Evolutionary conservation across 2,329 filamentous ascomycete genomes (phyloP).

Genomic region (Pseudogymnoascus verrucosus): DNA sequence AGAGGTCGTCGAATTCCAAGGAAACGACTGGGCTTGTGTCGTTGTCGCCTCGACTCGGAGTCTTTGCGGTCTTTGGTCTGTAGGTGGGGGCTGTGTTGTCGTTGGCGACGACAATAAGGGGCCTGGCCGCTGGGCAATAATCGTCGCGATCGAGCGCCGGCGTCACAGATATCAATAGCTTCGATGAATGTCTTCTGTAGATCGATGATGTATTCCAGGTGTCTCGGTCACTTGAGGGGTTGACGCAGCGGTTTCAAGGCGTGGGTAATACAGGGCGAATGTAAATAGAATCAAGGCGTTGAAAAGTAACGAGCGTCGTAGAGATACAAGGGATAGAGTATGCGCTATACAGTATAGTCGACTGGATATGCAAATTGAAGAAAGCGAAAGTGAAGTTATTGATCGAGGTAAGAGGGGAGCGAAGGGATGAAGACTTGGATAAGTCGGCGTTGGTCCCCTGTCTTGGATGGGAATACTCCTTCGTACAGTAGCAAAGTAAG

Average conservation of each 20-base stretch:
- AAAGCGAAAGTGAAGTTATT: background rate
- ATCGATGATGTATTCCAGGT: constrained; percentile 1
- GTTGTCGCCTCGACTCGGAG: background rate
- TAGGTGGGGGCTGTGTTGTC: background rate
- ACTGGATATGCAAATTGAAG: background rate
- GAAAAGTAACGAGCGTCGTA: constrained; percentile 1
- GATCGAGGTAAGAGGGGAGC: background rate
- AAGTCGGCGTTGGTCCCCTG: background rate
- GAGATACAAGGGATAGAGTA: background rate
- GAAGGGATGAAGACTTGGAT: background rate
- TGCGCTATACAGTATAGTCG: background rate
- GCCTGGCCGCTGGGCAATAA: background rate
- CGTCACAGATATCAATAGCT: background rate
- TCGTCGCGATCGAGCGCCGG: background rate
- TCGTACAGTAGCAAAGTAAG: background rate
- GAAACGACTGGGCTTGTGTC: background rate
- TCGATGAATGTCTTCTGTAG: background rate
- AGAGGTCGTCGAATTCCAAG: background rate
- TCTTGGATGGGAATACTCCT: background rate
- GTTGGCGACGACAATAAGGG: background rate
- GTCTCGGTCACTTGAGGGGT: constrained; percentile 2
- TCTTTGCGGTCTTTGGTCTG: background rate
- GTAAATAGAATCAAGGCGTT: background rate
- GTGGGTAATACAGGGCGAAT: background rate
- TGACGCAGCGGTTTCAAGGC: constrained; percentile 7